Evolutionary conservation across 2,329 filamentous ascomycete species (phyloP).

Genomic region (Fusarium drepaniforme): DNA sequence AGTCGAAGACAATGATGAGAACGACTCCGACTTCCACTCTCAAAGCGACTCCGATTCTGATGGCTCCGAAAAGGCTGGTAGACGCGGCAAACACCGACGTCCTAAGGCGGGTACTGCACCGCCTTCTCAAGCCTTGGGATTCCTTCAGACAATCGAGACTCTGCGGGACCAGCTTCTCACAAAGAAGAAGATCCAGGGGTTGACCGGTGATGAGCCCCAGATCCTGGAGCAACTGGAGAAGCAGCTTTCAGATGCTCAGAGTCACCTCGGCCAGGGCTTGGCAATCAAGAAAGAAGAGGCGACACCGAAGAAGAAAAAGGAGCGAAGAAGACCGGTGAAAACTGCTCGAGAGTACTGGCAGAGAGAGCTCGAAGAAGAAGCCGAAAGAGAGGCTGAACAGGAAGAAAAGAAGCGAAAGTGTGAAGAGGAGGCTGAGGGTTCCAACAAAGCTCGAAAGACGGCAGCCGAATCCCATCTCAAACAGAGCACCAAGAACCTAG

Average conservation of each 20-base stretch:
- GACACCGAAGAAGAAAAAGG: not conserved
- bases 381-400: not conserved
- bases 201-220: accelerated
- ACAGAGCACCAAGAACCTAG: not conserved
- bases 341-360: slow-evolving; percentile 3
- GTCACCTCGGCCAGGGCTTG: not conserved
- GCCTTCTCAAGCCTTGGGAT: too few relatives aligned
- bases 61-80: not conserved
- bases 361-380: not conserved
- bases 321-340: not conserved
- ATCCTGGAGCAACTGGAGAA: not conserved
- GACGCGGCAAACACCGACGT: not conserved
- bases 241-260: not conserved
- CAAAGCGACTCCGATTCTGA: not conserved
- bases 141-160: not conserved
- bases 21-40: not conserved
- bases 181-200: accelerated
- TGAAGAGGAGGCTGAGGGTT: accelerated
- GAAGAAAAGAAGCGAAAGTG: slow-evolving; percentile 14
- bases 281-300: not conserved
- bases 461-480: not conserved
- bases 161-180: accelerated
- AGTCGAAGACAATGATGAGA: not conserved
- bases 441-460: slow-evolving; percentile 4
- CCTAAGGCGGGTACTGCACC: accelerated